Percentiles rank a stretch among this genome's conserved stretches.
Evolutionary conservation across 192 early-diverging fungal genomes (phyloP).

Genomic region (Allomyces javanicus): DNA sequence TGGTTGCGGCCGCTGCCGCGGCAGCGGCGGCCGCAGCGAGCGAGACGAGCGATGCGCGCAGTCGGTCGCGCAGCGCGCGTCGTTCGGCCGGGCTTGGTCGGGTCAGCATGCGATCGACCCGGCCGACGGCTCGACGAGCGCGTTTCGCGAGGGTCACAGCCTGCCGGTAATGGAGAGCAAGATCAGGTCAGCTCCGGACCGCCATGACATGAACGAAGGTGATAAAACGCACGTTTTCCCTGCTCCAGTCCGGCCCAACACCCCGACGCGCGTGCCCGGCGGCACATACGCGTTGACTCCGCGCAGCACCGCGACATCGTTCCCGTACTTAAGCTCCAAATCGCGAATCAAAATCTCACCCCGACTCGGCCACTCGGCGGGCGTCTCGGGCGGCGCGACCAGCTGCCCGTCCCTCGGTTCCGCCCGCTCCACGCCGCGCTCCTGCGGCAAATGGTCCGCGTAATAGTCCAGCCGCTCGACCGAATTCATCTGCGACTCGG

Average conservation of each 20-base stretch:
- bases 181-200: too few relatives aligned
- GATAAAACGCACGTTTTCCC: too few relatives aligned
- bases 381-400: not conserved
- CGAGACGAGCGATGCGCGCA: too few relatives aligned
- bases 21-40: too few relatives aligned
- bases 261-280: not conserved
- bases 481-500: constrained; percentile 26
- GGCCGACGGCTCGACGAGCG: constrained; percentile 10
- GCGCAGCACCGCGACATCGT: not conserved
- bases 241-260: not conserved
- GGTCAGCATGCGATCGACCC: constrained; percentile 25
- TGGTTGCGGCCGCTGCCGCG: too few relatives aligned
- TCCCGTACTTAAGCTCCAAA: not conserved
- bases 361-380: not conserved
- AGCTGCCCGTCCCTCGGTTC: too few relatives aligned
- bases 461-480: constrained; percentile 41
- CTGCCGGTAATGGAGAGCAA: too few relatives aligned
- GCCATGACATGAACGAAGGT: too few relatives aligned
- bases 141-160: too few relatives aligned
- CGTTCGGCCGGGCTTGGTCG: too few relatives aligned
- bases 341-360: not conserved
- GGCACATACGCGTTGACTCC: not conserved
- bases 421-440: constrained; percentile 2
- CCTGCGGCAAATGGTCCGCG: constrained; percentile 12
- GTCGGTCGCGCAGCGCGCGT: too few relatives aligned